A percentile compares a stretch with the other conserved stretches of the same genome.
Evolutionary conservation across 2,329 filamentous ascomycete species (phyloP).

Genomic region (Fusarium vanettenii): DNA sequence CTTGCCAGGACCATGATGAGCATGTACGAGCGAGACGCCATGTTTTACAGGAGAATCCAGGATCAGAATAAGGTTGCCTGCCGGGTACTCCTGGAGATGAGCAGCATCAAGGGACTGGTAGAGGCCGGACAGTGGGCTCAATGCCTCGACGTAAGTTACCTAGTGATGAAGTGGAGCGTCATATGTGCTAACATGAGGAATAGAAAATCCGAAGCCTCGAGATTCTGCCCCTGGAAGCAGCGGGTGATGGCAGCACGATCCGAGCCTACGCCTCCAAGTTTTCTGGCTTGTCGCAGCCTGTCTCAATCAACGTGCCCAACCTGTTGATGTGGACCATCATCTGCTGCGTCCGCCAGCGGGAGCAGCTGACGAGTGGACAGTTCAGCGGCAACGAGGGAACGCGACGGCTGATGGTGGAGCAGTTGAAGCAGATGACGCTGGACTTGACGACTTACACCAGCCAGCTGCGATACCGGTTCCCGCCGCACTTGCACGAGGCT

Average conservation of each 20-base stretch:
- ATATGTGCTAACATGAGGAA: slow-evolving; percentile 28
- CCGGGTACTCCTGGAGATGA: slow-evolving; percentile 69
- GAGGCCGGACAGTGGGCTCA: slow-evolving; percentile 67
- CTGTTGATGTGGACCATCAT: slow-evolving; percentile 94
- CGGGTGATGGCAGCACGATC: slow-evolving; percentile 81
- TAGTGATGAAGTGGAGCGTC: background rate
- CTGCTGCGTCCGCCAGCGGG: slow-evolving; percentile 83
- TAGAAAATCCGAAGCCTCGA: slow-evolving; percentile 79
- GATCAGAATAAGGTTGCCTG: slow-evolving; percentile 68
- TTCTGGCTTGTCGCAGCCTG: slow-evolving; percentile 79
- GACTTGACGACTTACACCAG: slow-evolving; percentile 96
- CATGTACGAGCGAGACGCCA: slow-evolving; percentile 71
- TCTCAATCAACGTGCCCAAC: slow-evolving; percentile 90
- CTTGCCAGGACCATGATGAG: slow-evolving; percentile 70
- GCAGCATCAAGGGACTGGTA: slow-evolving; percentile 68
- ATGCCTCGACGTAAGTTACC: slow-evolving; percentile 66
- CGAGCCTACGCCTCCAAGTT: slow-evolving; percentile 85
- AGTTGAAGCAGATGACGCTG: slow-evolving; percentile 82
- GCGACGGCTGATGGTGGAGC: slow-evolving; percentile 72
- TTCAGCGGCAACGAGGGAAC: slow-evolving; percentile 80
- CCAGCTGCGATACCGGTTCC: slow-evolving; percentile 90
- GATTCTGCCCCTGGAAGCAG: slow-evolving; percentile 82
- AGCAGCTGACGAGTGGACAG: slow-evolving; percentile 74
- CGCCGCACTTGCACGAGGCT: slow-evolving; percentile 87
- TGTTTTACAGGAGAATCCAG: slow-evolving; percentile 69